Conservation (phyloP, 192 early-diverging fungal species). For the Linnemannia exigua region DNA sequence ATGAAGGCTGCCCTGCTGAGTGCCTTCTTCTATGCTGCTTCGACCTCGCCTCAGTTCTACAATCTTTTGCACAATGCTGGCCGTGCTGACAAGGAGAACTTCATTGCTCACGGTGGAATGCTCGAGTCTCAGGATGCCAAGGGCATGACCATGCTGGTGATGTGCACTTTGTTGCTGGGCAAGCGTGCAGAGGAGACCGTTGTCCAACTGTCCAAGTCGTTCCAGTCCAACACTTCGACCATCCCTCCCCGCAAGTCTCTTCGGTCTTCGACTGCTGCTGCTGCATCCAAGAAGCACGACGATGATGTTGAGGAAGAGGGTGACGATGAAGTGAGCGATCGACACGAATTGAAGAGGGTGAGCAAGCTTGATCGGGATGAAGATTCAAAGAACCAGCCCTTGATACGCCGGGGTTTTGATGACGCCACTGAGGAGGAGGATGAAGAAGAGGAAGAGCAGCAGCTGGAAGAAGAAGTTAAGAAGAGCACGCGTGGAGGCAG, state of each 20-base stretch:
- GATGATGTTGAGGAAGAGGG: neutral
- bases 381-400: neutral
- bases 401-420: constrained; percentile 13
- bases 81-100: neutral
- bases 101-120: constrained; percentile 13
- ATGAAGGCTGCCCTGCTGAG: constrained; percentile 51
- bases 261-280: neutral
- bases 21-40: constrained; percentile 48
- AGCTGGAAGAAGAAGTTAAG: constrained; percentile 22
- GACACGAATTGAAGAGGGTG: neutral
- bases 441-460: constrained; percentile 13
- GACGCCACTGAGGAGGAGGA: constrained; percentile 22
- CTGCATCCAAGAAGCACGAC: constrained; percentile 11
- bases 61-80: constrained; percentile 7
- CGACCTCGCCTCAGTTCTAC: constrained; percentile 45
- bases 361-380: constrained; percentile 11
- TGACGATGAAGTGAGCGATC: neutral
- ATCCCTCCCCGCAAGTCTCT: neutral
- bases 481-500: constrained; percentile 23
- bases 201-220: constrained; percentile 7
- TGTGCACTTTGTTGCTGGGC: constrained; percentile 46
- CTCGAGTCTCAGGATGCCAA: constrained; percentile 48
- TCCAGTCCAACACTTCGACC: neutral
- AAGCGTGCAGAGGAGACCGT: constrained; percentile 33
- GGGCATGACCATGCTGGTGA: constrained; percentile 49